Evolutionary conservation across 2,329 filamentous ascomycete species (phyloP).

Genomic region (Macrophomina phaseolina): DNA sequence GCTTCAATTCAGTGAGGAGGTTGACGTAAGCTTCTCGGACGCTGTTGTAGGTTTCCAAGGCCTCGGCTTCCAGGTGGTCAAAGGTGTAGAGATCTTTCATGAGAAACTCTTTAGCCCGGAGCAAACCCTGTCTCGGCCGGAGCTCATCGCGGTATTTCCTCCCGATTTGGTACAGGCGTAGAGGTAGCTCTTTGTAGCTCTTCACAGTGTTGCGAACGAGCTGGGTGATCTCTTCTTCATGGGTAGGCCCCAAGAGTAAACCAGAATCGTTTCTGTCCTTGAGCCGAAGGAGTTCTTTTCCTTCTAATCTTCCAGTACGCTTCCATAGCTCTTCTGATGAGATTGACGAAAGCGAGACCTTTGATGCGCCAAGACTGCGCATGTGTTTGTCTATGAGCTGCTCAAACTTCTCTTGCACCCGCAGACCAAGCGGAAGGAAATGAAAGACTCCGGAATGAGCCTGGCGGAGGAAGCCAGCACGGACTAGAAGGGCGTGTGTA

Average conservation of each 20-base stretch:
- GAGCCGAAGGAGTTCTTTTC: constrained; percentile 84
- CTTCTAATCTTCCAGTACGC: constrained; percentile 78
- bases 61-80: constrained; percentile 70
- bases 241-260: constrained; percentile 86
- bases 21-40: constrained; percentile 75
- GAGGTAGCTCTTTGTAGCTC: constrained; percentile 84
- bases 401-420: constrained; percentile 89
- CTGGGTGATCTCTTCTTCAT: constrained; percentile 93
- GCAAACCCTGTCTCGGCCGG: constrained; percentile 82
- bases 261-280: constrained; percentile 75
- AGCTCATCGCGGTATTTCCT: constrained; percentile 95
- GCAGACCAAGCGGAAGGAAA: constrained; percentile 81
- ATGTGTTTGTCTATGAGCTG: constrained; percentile 87
- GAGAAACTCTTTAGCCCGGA: constrained; percentile 87
- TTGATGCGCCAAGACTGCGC: constrained; percentile 75
- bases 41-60: constrained; percentile 77
- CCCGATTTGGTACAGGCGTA: constrained; percentile 89
- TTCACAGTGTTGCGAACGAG: constrained; percentile 75
- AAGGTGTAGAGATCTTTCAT: constrained; percentile 99
- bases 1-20: constrained; percentile 80
- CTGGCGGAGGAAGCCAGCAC: constrained; percentile 57
- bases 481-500: constrained; percentile 51
- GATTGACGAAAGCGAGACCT: constrained; percentile 81
- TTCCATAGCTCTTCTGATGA: constrained; percentile 86
- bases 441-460: constrained; percentile 92